These are phyloP conservation scores for Macrophomina pseudophaseolina DNA, from an alignment of 2,329 filamentous ascomycete genomes.

Conservation along the genomic window DNA sequence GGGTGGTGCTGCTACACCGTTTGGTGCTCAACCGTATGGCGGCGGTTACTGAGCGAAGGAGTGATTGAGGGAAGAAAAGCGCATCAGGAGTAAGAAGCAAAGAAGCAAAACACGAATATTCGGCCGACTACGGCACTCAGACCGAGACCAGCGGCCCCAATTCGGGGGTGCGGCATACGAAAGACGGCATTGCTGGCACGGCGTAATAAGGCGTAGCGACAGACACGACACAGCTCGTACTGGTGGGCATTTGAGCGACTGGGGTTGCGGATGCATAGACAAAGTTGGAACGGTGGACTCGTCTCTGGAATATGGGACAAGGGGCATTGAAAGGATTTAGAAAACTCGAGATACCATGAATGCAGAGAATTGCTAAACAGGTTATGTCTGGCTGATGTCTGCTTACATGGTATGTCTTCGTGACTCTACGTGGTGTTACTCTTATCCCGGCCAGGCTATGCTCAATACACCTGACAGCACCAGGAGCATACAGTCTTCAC, in stretches of 20 bases:
- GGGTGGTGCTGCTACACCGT: constrained; percentile 25
- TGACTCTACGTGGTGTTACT: too few relatives aligned
- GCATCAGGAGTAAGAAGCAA: neutral
- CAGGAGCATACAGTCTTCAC: too few relatives aligned
- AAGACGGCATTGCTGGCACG: neutral
- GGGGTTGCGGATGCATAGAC: neutral
- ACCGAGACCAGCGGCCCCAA: too few relatives aligned
- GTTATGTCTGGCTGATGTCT: too few relatives aligned
- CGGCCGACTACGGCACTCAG: neutral
- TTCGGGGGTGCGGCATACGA: neutral
- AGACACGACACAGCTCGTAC: neutral
- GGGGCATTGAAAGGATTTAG: neutral
- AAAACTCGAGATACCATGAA: neutral
- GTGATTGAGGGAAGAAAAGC: neutral
- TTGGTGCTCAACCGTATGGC: constrained; percentile 25
- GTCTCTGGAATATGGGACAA: neutral
- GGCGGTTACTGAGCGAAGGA: constrained; percentile 14
- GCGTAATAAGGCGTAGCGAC: neutral
- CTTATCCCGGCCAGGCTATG: too few relatives aligned
- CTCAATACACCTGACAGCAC: too few relatives aligned
- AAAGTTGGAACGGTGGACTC: neutral
- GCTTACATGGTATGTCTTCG: too few relatives aligned
- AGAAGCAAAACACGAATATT: neutral
- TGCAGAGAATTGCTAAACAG: neutral
- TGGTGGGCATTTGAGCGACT: neutral